Evolutionary conservation across 352 stramenopile species (phyloP), one percentile per base, ranked within the genome.

Genomic region (Phytophthora cryptogea): DNA sequence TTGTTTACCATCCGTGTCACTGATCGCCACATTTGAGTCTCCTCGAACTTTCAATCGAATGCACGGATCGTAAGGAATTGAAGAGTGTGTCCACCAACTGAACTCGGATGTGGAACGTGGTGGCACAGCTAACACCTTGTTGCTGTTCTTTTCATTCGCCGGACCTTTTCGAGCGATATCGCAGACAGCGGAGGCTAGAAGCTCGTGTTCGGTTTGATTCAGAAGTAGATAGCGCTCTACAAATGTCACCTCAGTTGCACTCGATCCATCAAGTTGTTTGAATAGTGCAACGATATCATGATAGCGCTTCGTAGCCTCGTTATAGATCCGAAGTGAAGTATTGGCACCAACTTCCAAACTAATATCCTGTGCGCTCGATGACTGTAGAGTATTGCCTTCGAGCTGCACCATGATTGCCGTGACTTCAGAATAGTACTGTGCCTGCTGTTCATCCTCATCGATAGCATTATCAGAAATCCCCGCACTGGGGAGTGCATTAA

Each of bases 151-250:
- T 13, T 59, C 51, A 40, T 63, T 63, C 4, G 52, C 44, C 33
- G 57, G 54, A 8, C 33, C 31, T 30, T 59, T 74, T 32, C 61
- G 61, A 37, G 52, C 26, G 14, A 89, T 78, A 45, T 89, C 76
- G 27, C 66, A 72, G n/a, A 82, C 68, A 4, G 75, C 66, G 14
- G 72, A 77, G 8, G 58, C 52, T 31, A 89, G 37, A n/a, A 95
- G 36, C 28, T 82, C 57, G 27, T 87, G 69, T 10, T 83, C 58
- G 0, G 87, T 90, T 26, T 80, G 76, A 36, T 95, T 94, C 14
- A 92, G 42, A 20, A 95, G 65, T 8, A 94, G 63, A 54, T 93
- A 94, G 6, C 87, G 76, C 42, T 94, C 83, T 0, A 94, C 76
- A 40, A 95, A 93, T 8, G 80, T 92, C 5, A 89, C 76, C 41